Conservation (phyloP, 2,329 filamentous ascomycete species). For the Mariannaea elegans region DNA sequence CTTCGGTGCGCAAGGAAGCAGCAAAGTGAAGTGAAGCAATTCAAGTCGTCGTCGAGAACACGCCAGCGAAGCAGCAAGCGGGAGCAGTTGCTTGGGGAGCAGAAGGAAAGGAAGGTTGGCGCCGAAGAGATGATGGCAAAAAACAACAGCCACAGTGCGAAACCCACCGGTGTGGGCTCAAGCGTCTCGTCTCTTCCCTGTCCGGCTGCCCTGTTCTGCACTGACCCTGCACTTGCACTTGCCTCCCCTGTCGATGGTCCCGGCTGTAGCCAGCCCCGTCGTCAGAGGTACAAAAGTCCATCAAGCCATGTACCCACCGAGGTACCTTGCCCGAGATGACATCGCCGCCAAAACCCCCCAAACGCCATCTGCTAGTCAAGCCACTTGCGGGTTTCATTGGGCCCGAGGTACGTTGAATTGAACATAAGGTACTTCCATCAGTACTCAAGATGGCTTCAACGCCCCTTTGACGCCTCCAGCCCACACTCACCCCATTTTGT, state of each 20-base stretch:
- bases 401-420: constrained; percentile 7
- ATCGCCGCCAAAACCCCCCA: not conserved
- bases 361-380: not conserved
- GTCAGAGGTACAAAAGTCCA: constrained; percentile 22
- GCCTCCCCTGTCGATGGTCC: constrained; percentile 22
- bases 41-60: constrained; percentile 41
- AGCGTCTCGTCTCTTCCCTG: constrained; percentile 18
- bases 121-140: constrained; percentile 22
- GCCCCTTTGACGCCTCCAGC: constrained; percentile 9
- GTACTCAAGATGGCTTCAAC: not conserved
- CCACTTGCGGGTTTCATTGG: not conserved
- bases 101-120: constrained; percentile 37
- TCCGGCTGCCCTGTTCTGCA: constrained; percentile 12
- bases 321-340: constrained; percentile 19
- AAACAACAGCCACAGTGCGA: constrained; percentile 29
- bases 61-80: constrained; percentile 38
- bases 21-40: constrained; percentile 40
- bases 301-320: constrained; percentile 15
- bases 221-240: constrained; percentile 10
- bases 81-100: constrained; percentile 34
- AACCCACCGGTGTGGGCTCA: constrained; percentile 7
- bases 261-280: constrained; percentile 17
- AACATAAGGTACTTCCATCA: not conserved
- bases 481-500: constrained; percentile 17
- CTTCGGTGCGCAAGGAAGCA: constrained; percentile 31